Evolutionary conservation across 768 basidiomycete genomes (phyloP).

Genomic region (Suillus clintonianus): DNA sequence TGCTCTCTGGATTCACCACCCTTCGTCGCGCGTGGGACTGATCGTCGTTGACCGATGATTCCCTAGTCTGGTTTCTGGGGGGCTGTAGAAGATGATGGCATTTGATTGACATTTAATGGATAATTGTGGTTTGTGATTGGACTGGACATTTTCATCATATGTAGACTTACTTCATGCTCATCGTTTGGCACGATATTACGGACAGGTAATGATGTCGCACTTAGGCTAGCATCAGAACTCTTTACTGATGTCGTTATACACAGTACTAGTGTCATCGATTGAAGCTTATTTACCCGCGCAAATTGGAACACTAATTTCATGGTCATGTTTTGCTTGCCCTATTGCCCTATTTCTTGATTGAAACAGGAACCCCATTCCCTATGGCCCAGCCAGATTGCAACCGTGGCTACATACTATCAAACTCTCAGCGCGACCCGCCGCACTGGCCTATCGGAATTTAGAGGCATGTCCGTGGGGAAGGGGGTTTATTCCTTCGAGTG

Average conservation of each 20-base stretch:
- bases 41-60: not conserved
- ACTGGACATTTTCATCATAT: constrained; percentile 8
- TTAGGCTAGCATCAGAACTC: not conserved
- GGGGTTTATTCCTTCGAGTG: not conserved
- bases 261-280: not conserved
- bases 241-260: not conserved
- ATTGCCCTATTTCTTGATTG: not conserved
- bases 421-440: not conserved
- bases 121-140: not conserved
- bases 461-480: not conserved
- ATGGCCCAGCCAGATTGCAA: not conserved
- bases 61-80: not conserved
- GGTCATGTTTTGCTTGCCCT: not conserved
- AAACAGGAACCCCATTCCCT: not conserved
- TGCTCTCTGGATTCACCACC: constrained; percentile 36
- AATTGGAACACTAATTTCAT: not conserved
- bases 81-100: not conserved
- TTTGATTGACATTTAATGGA: constrained; percentile 6
- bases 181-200: not conserved
- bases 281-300: not conserved
- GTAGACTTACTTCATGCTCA: not conserved
- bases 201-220: not conserved
- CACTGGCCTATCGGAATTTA: not conserved
- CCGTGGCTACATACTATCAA: not conserved
- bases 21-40: constrained; percentile 32